Evolutionary conservation across 768 basidiomycete species (phyloP).

Genomic region (Crassisporium funariophilum): DNA sequence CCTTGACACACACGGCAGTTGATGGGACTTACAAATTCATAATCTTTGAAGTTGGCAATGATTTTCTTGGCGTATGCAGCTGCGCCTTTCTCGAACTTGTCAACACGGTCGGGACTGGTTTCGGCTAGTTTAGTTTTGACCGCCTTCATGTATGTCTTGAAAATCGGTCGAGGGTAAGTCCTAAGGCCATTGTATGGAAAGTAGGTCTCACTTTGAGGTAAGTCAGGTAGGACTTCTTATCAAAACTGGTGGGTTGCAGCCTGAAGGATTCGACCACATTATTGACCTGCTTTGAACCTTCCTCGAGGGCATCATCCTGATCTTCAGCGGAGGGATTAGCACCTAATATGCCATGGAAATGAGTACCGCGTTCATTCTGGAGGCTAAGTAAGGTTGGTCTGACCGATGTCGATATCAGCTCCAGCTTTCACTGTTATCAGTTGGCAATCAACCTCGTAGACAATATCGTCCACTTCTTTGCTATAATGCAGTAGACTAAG

Average conservation of each 20-base stretch:
- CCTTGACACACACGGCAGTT: not conserved
- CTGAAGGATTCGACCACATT: slow-evolving; percentile 93
- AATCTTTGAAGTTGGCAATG: slow-evolving; percentile 88
- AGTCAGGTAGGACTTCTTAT: slow-evolving; percentile 84
- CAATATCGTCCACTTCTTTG: slow-evolving; percentile 75
- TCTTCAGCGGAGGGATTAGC: slow-evolving; percentile 95
- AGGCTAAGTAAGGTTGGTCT: slow-evolving; percentile 18
- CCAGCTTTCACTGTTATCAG: slow-evolving; percentile 71
- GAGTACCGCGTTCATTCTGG: not conserved
- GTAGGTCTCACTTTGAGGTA: slow-evolving; percentile 72
- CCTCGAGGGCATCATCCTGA: slow-evolving; percentile 76
- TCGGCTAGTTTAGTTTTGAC: slow-evolving; percentile 68
- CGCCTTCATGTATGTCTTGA: slow-evolving; percentile 90
- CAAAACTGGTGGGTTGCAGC: slow-evolving; percentile 76
- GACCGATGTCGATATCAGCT: slow-evolving; percentile 87
- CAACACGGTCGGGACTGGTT: slow-evolving; percentile 59
- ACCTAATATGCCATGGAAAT: slow-evolving; percentile 48
- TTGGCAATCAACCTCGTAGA: slow-evolving; percentile 85
- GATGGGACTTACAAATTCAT: slow-evolving; percentile 73
- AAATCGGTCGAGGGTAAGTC: not conserved
- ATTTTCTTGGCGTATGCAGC: slow-evolving; percentile 83
- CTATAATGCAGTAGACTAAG: slow-evolving; percentile 39
- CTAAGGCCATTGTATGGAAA: not conserved
- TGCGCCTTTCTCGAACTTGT: slow-evolving; percentile 83
- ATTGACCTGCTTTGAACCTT: slow-evolving; percentile 78